Evolutionary conservation across 73 alveolate genomes (phyloP).

Genomic region (Paramecium tetraurelia): DNA sequence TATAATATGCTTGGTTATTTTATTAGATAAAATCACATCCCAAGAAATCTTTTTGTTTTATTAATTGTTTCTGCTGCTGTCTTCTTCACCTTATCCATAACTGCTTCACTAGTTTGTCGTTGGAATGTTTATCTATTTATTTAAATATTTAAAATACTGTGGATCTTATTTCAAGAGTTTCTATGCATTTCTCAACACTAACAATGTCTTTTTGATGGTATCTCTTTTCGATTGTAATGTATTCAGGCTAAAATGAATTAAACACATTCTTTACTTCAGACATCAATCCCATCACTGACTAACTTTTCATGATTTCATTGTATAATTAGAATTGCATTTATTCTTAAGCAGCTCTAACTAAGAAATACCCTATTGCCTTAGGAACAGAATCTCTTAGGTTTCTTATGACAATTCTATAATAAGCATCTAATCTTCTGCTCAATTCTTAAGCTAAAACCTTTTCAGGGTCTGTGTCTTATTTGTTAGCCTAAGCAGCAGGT

Average conservation of each 20-base stretch:
- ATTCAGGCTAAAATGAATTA: conserved; percentile 71
- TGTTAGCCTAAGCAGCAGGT: conserved; percentile 52
- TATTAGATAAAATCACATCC: not conserved
- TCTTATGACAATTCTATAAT: conserved; percentile 89
- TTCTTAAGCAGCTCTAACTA: conserved; percentile 90
- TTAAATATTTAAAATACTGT: conserved; percentile 62
- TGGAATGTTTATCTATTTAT: conserved; percentile 34
- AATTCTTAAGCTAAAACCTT: conserved; percentile 81
- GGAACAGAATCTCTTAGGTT: conserved; percentile 94
- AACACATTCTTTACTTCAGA: conserved; percentile 41
- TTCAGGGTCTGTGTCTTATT: conserved; percentile 71
- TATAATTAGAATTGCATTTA: conserved; percentile 58
- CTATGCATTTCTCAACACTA: conserved; percentile 75
- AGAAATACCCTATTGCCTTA: conserved; percentile 95
- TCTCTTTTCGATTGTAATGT: conserved; percentile 86
- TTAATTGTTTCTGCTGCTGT: not conserved
- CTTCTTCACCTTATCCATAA: not conserved
- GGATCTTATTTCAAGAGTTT: conserved; percentile 89
- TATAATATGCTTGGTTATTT: not conserved
- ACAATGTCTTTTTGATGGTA: conserved; percentile 68
- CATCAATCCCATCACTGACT: conserved; percentile 71
- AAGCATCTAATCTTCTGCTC: conserved; percentile 88
- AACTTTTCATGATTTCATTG: conserved; percentile 74
- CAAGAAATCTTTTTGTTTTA: conserved; percentile 1
- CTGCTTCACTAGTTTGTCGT: conserved; percentile 28